These are phyloP conservation scores for Ceratobasidium sp. DNA, from an alignment of 1,284 basidiomycete species.

Conservation along the genomic window DNA sequence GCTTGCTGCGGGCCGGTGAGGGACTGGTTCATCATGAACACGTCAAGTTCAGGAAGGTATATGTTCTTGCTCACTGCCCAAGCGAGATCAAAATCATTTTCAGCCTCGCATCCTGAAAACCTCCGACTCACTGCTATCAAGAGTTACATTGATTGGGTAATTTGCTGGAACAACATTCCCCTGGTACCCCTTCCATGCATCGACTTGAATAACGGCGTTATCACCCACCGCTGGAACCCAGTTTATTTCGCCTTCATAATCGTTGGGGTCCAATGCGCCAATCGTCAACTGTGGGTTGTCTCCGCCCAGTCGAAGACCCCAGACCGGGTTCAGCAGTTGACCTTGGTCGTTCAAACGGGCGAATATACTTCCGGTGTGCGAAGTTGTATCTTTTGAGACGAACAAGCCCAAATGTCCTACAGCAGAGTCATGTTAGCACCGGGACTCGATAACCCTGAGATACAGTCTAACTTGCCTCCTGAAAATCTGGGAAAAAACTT, in stretches of 20 bases:
- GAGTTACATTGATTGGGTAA: conserved; percentile 1
- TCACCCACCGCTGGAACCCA: not conserved
- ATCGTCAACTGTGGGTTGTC: conserved; percentile 1
- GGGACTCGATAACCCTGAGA: too few relatives aligned
- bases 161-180: not conserved
- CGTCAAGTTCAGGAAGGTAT: conserved; percentile 25
- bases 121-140: conserved; percentile 7
- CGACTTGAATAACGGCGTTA: not conserved
- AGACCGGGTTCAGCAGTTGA: conserved; percentile 22
- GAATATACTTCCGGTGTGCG: not conserved
- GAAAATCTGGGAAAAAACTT: conserved; percentile 13
- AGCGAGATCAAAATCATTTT: not conserved
- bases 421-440: not conserved
- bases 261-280: conserved; percentile 14
- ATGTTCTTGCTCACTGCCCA: conserved; percentile 41
- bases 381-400: not conserved
- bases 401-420: conserved; percentile 8
- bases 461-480: not conserved
- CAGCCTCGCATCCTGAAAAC: not conserved
- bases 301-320: conserved; percentile 5
- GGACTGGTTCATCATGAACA: conserved; percentile 28
- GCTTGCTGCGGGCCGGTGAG: conserved; percentile 10
- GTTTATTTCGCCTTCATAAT: conserved; percentile 20
- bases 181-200: not conserved
- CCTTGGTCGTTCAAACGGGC: not conserved